Conservation (phyloP, 2,329 filamentous ascomycete species). For the Cytospora piceicola region DNA sequence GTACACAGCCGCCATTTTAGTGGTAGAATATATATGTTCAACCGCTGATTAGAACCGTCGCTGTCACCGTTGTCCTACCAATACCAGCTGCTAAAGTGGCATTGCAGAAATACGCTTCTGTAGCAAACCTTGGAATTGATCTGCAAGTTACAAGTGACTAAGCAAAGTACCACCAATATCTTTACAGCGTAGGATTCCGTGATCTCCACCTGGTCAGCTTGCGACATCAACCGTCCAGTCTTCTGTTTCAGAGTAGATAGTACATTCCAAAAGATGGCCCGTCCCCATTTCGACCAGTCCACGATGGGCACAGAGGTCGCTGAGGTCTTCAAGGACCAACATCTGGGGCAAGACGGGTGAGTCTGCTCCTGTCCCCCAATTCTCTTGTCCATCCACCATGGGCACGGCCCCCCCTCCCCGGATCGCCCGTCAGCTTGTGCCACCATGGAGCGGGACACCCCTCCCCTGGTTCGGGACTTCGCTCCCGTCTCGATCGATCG, state of each 20-base stretch:
- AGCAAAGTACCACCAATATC: conserved; percentile 5
- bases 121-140: not conserved
- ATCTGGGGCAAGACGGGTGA: conserved; percentile 30
- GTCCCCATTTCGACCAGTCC: conserved; percentile 18
- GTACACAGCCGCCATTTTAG: too few relatives aligned
- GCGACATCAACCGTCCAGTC: not conserved
- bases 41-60: too few relatives aligned
- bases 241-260: not conserved
- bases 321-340: conserved; percentile 26
- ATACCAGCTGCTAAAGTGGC: not conserved
- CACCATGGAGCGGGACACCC: conserved; percentile 11
- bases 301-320: conserved; percentile 31
- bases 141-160: conserved; percentile 15
- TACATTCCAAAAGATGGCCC: not conserved
- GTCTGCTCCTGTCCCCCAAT: conserved; percentile 6
- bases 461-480: conserved; percentile 8
- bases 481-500: not conserved
- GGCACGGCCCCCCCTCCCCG: conserved; percentile 14
- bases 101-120: not conserved
- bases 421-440: conserved; percentile 22
- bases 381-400: not conserved
- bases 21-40: too few relatives aligned
- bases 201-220: not conserved
- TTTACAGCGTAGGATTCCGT: not conserved
- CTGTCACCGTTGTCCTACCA: not conserved